Evolutionary conservation across 352 stramenopile genomes (phyloP).

Genomic region (Elongisporangium prolatum): DNA sequence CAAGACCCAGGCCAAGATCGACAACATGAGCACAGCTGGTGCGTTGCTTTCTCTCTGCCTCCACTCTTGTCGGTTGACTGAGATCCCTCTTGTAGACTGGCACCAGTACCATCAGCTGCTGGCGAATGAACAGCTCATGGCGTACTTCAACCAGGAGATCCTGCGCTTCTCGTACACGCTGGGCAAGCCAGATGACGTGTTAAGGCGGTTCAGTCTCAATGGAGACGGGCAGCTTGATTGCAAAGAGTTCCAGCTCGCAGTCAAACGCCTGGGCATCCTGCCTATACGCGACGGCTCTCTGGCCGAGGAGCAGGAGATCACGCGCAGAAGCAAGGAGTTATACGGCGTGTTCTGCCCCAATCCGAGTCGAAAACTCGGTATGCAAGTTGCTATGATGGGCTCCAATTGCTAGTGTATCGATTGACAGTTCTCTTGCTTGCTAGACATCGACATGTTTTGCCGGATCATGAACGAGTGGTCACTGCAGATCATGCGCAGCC

Average conservation of each 20-base stretch:
- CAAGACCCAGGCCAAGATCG: conserved; percentile 68
- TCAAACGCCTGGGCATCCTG: conserved; percentile 68
- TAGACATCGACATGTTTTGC: conserved; percentile 78
- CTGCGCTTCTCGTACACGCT: conserved; percentile 49
- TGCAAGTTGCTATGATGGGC: conserved; percentile 1
- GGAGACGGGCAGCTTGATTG: conserved; percentile 69
- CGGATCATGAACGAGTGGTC: conserved; percentile 81
- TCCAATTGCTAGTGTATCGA: not conserved
- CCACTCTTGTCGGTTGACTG: not conserved
- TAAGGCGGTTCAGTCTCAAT: conserved; percentile 73
- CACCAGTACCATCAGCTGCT: conserved; percentile 67
- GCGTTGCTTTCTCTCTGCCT: conserved; percentile 1
- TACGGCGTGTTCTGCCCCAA: conserved; percentile 71
- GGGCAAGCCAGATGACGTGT: conserved; percentile 64
- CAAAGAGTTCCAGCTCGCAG: conserved; percentile 66
- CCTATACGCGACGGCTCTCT: conserved; percentile 1
- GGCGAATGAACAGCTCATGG: conserved; percentile 43
- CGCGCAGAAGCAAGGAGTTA: conserved; percentile 33
- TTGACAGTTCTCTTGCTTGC: not conserved
- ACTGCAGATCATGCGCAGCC: conserved; percentile 39
- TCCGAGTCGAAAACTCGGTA: conserved; percentile 56
- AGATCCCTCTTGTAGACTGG: conserved; percentile 30
- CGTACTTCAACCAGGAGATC: conserved; percentile 59
- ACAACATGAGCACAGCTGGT: conserved; percentile 74
- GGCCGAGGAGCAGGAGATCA: conserved; percentile 8